These are phyloP conservation scores for Penicillium sp. DNA, from an alignment of 2,329 filamentous ascomycete species.

Conservation along the genomic window DNA sequence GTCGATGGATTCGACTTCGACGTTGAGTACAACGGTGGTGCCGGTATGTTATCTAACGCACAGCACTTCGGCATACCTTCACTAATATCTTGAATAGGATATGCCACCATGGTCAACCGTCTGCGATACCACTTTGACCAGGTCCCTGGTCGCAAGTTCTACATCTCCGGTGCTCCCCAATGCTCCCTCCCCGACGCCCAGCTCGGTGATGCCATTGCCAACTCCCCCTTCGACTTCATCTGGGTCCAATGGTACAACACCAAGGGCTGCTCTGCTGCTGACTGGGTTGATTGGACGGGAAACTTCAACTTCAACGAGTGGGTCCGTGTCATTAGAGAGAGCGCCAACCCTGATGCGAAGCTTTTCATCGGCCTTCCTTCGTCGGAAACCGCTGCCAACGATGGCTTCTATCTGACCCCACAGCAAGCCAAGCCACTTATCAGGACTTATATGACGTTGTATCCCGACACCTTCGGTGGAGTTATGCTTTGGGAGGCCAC, in stretches of 20 bases:
- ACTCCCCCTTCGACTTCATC: slow-evolving; percentile 50
- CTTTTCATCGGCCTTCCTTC: slow-evolving; percentile 53
- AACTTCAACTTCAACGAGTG: slow-evolving; percentile 49
- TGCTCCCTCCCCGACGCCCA: slow-evolving; percentile 49
- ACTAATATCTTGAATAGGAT: slow-evolving; percentile 32
- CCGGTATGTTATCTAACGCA: slow-evolving; percentile 24
- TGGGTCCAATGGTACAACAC: slow-evolving; percentile 59
- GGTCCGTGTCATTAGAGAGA: slow-evolving; percentile 38
- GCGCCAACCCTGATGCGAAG: slow-evolving; percentile 46
- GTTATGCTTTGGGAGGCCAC: slow-evolving; percentile 60
- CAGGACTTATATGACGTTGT: slow-evolving; percentile 39
- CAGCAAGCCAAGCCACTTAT: slow-evolving; percentile 47
- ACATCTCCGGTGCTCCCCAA: slow-evolving; percentile 54
- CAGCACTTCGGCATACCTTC: neutral
- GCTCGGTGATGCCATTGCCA: slow-evolving; percentile 45
- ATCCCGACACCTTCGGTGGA: slow-evolving; percentile 51
- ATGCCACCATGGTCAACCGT: slow-evolving; percentile 47
- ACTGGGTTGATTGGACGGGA: slow-evolving; percentile 37
- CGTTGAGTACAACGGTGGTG: slow-evolving; percentile 34
- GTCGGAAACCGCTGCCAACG: slow-evolving; percentile 27
- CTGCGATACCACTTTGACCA: slow-evolving; percentile 43
- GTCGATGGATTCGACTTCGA: slow-evolving; percentile 56
- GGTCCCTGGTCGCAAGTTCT: slow-evolving; percentile 41
- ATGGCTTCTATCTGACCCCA: slow-evolving; percentile 47
- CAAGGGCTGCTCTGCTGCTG: slow-evolving; percentile 47